phyloP scores from a whole-genome alignment of 345 rosid species.

The Mercurialis annua region DNA sequence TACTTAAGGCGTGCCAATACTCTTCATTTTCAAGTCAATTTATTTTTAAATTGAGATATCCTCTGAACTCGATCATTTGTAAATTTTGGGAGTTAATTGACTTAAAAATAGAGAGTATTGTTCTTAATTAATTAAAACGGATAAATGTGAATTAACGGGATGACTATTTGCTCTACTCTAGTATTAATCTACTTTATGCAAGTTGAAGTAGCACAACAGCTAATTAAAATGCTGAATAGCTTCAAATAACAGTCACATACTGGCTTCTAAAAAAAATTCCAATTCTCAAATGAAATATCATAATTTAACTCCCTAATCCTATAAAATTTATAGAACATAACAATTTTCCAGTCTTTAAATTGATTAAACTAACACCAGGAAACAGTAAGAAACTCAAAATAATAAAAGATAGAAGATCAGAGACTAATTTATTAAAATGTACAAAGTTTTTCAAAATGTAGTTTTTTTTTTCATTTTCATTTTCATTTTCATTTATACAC shows the following conservation, averaged over 20 bases:
- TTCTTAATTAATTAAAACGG: too few species aligned
- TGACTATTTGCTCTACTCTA: too few species aligned
- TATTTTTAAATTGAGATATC: too few species aligned
- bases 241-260: too few species aligned
- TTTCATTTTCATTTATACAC: constrained; percentile 46
- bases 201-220: neutral
- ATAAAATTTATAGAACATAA: neutral
- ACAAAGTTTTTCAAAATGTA: constrained; percentile 45
- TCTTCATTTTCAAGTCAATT: too few species aligned
- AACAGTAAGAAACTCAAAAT: neutral
- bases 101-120: too few species aligned
- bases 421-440: constrained; percentile 42
- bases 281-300: neutral
- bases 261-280: too few species aligned
- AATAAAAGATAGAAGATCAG: constrained; percentile 12
- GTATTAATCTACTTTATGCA: neutral
- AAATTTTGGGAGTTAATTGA: too few species aligned
- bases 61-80: too few species aligned
- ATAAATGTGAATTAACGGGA: too few species aligned
- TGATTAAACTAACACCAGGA: neutral
- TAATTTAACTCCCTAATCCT: neutral
- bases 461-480: constrained; percentile 31
- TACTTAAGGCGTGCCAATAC: too few species aligned
- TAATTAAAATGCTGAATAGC: neutral
- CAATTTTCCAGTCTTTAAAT: constrained; percentile 1